Evolutionary conservation across 306 rosid species (phyloP), one percentile per base, ranked within the genome.

Genomic region (Lathyrus oleraceus): DNA sequence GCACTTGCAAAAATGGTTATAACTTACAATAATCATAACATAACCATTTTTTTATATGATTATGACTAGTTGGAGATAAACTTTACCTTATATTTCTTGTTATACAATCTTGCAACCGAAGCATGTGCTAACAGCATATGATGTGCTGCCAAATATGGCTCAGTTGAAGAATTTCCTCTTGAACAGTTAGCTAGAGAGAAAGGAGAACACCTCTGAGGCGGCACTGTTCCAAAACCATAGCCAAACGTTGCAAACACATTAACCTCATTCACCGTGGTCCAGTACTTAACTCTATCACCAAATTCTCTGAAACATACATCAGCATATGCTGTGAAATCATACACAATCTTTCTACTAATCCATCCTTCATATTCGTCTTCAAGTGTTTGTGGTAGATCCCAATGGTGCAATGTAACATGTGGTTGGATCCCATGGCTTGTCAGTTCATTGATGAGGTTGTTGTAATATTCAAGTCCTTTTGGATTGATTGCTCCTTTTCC

Each of bases 281-380:
- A 92, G 44, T 87, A 72, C 49, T 12, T 16, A 1, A 92, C 89
- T 38, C 85, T 86, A 36, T 89, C 89, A n/a, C 97, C 96, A 35
- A 92, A 92, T 67, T 84, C 91, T 76, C 82, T 73, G 60, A 86
- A 92, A 70, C 96, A 92, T 17, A 82, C 82, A 32, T 89, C 83
- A 0, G 90, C 95, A 42, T 87, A 89, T 4, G 65, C 16, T 13
- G 81, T 86, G 80, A 89, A 92, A 79, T 92, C 89, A 25, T 83
- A 87, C 95, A 87, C 75, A 15, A 83, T 52, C 39, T 70, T 77
- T 43, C 71, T 75, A 61, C 81, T 80, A 57, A 87, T 20, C 96
- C 92, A 89, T 77, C 96, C 98, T 69, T 84, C 91, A 28, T 92
- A 92, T 47, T 86, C 86, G 56, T 87, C 92, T n/a, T 92, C 97